phyloP scores from a whole-genome alignment of 768 basidiomycete genomes.

The Tricholoma matsutake region DNA sequence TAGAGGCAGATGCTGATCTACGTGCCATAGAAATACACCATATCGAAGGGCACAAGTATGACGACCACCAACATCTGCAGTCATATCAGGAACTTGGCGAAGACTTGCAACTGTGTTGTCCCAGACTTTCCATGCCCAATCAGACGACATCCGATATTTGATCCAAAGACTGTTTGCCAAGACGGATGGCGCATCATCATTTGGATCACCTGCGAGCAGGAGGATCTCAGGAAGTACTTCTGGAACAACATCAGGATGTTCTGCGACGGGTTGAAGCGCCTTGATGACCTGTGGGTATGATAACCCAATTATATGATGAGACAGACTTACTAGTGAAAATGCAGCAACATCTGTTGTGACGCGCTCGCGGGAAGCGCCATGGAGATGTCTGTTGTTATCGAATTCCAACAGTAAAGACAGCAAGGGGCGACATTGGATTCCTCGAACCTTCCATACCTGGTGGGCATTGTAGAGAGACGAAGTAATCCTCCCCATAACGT shows the following conservation, averaged over 20 bases:
- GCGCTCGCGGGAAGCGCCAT: conserved; percentile 52
- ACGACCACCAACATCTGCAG: conserved; percentile 42
- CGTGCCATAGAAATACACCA: conserved; percentile 64
- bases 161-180: conserved; percentile 82
- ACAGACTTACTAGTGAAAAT: conserved; percentile 54
- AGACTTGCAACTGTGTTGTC: conserved; percentile 76
- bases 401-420: conserved; percentile 63
- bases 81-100: conserved; percentile 62
- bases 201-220: conserved; percentile 55
- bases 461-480: conserved; percentile 60
- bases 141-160: conserved; percentile 66
- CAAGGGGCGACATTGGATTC: conserved; percentile 62
- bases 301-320: neutral
- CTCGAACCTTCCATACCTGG: conserved; percentile 59
- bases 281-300: conserved; percentile 14
- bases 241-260: conserved; percentile 41
- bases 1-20: conserved; percentile 73
- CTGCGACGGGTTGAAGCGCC: conserved; percentile 46
- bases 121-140: conserved; percentile 86
- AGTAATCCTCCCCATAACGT: conserved; percentile 52
- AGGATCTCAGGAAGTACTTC: conserved; percentile 62
- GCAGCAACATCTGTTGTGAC: conserved; percentile 56
- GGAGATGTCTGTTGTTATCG: conserved; percentile 58
- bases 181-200: conserved; percentile 58
- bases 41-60: conserved; percentile 61